Evolutionary conservation across 768 basidiomycete genomes (phyloP).

Genomic region (Trametes punicea): DNA sequence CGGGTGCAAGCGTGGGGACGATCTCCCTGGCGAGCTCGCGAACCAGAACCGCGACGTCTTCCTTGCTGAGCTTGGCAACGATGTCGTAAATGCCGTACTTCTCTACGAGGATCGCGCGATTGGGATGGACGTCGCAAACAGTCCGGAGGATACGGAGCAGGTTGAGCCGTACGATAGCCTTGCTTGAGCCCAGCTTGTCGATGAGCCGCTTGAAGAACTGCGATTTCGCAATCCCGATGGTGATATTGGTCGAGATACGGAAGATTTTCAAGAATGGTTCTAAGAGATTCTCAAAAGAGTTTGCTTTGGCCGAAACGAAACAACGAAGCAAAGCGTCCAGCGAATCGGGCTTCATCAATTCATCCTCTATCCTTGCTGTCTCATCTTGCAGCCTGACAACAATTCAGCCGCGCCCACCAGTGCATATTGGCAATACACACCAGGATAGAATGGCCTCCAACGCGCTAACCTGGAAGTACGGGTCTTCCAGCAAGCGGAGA

Average conservation of each 20-base stretch:
- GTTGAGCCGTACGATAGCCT: slow-evolving; percentile 88
- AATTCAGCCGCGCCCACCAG: neutral
- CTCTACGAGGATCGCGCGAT: slow-evolving; percentile 76
- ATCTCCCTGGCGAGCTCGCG: slow-evolving; percentile 87
- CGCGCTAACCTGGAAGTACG: slow-evolving; percentile 90
- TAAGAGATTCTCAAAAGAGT: slow-evolving; percentile 88
- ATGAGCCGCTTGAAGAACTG: slow-evolving; percentile 86
- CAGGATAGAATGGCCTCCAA: slow-evolving; percentile 89
- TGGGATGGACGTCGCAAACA: slow-evolving; percentile 88
- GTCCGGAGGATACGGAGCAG: slow-evolving; percentile 80
- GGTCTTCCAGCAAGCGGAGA: slow-evolving; percentile 71
- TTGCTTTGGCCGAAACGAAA: slow-evolving; percentile 83
- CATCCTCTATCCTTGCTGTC: slow-evolving; percentile 89
- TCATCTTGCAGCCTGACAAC: slow-evolving; percentile 85
- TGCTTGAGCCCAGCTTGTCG: slow-evolving; percentile 72
- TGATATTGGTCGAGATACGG: slow-evolving; percentile 70
- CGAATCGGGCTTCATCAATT: slow-evolving; percentile 63
- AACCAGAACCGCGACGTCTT: slow-evolving; percentile 89
- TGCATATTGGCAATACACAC: slow-evolving; percentile 40
- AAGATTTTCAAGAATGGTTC: slow-evolving; percentile 92
- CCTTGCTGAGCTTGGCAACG: slow-evolving; percentile 74
- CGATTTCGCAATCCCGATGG: slow-evolving; percentile 75
- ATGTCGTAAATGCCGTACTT: slow-evolving; percentile 78
- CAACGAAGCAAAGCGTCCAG: slow-evolving; percentile 70
- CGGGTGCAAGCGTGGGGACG: slow-evolving; percentile 71